A percentile compares a stretch with the other conserved stretches of the same genome.
phyloP scores from a whole-genome alignment of 805 yeast genomes.

The Zygosaccharomyces gambellarensis region DNA sequence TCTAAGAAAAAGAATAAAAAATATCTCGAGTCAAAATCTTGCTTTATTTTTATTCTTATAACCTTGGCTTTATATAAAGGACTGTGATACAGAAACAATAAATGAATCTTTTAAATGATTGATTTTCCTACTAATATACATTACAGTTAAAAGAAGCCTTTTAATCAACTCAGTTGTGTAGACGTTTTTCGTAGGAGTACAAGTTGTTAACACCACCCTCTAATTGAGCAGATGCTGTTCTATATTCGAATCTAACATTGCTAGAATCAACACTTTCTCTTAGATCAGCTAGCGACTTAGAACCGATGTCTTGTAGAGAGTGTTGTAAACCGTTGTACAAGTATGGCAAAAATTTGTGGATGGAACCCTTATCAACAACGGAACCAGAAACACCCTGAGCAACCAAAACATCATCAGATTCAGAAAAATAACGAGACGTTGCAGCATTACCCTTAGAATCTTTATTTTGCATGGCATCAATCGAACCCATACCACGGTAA shows the following conservation, averaged over 20 bases:
- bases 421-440: slow-evolving; percentile 96
- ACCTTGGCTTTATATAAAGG: too few species aligned
- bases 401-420: slow-evolving; percentile 88
- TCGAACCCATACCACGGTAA: slow-evolving; percentile 99
- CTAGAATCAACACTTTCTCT: slow-evolving; percentile 62
- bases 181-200: slow-evolving; percentile 95
- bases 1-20: too few species aligned
- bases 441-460: slow-evolving; percentile 90
- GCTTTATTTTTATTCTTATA: too few species aligned
- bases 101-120: too few species aligned
- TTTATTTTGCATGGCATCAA: slow-evolving; percentile 96
- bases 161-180: slow-evolving; percentile 59
- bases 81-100: too few species aligned
- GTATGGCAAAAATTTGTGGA: slow-evolving; percentile 91
- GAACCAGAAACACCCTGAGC: slow-evolving; percentile 99
- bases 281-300: slow-evolving; percentile 56
- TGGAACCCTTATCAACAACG: slow-evolving; percentile 94
- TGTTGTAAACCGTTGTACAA: slow-evolving; percentile 94
- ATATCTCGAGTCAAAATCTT: too few species aligned
- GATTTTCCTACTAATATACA: neutral
- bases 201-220: slow-evolving; percentile 98
- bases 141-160: neutral
- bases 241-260: slow-evolving; percentile 84
- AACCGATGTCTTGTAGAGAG: slow-evolving; percentile 98
- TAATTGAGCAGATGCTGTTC: slow-evolving; percentile 97